These are phyloP conservation scores for Cadophora sp. DNA, from an alignment of 2,329 filamentous ascomycete genomes.

Conservation along the genomic window DNA sequence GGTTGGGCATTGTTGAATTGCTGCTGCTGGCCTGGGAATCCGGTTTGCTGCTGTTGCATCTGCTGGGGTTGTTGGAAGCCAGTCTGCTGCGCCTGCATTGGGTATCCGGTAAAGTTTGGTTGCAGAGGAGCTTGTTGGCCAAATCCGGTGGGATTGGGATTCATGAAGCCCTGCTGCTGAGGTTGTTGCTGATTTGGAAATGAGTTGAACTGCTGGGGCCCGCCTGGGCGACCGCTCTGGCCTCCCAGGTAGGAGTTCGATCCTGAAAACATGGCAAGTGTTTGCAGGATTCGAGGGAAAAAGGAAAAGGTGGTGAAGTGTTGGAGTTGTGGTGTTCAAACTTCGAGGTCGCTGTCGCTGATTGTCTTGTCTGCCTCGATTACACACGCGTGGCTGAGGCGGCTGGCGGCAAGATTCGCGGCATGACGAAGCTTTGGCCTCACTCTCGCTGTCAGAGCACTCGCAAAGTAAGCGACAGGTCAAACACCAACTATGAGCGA, in stretches of 20 bases:
- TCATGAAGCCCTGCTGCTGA: constrained; percentile 49
- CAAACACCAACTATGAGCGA: neutral
- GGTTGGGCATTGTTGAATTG: constrained; percentile 51
- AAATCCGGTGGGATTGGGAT: constrained; percentile 44
- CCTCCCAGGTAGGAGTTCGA: constrained; percentile 86
- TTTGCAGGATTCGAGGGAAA: constrained; percentile 14
- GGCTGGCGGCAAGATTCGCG: constrained; percentile 10
- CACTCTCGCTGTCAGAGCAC: neutral
- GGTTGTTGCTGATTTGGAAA: constrained; percentile 52
- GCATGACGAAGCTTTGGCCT: constrained; percentile 13
- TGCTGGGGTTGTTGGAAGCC: constrained; percentile 57
- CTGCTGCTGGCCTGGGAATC: constrained; percentile 58
- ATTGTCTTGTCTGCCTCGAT: constrained; percentile 1
- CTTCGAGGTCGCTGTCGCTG: constrained; percentile 9
- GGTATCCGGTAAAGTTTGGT: constrained; percentile 42
- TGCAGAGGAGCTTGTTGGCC: constrained; percentile 45
- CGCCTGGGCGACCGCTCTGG: constrained; percentile 76
- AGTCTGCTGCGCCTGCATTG: constrained; percentile 49
- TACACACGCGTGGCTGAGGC: constrained; percentile 24
- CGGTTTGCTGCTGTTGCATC: constrained; percentile 62
- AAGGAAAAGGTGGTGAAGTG: constrained; percentile 17
- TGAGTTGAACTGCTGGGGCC: constrained; percentile 63
- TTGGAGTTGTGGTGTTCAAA: neutral
- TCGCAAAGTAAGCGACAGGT: neutral
- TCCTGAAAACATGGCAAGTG: constrained; percentile 81